Percentiles rank a stretch among this genome's conserved stretches.
Evolutionary conservation across 1,139 yeast species (phyloP).

Genomic region (Suhomyces terraborum): DNA sequence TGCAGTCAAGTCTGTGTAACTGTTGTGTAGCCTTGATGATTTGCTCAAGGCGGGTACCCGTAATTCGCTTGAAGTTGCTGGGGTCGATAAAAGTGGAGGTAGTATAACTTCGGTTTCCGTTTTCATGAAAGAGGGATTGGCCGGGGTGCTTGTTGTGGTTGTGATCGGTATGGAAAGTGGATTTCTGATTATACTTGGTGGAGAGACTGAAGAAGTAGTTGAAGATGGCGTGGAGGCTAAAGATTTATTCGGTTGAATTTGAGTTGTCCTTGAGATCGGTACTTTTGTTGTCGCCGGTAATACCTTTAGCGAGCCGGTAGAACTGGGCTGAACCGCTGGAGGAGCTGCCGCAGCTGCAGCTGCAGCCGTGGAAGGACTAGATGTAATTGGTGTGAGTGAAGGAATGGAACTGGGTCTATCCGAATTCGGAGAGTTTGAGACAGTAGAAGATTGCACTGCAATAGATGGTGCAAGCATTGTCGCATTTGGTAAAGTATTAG

Average conservation of each 20-base stretch:
- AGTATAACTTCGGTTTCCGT: conserved; percentile 9
- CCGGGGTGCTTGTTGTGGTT: not conserved
- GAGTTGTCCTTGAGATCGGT: conserved; percentile 5
- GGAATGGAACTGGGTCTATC: conserved; percentile 12
- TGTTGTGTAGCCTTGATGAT: conserved; percentile 13
- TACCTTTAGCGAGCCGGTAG: conserved; percentile 1
- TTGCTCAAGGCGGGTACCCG: conserved; percentile 12
- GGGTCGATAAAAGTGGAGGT: conserved; percentile 12
- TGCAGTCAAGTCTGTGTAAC: conserved; percentile 12
- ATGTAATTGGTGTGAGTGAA: conserved; percentile 18
- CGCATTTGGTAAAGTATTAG: not conserved
- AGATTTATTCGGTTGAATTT: not conserved
- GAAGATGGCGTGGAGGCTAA: conserved; percentile 8
- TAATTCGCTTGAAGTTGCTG: conserved; percentile 11
- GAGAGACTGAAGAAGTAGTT: conserved; percentile 9
- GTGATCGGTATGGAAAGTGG: conserved; percentile 13
- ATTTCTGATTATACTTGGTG: conserved; percentile 8
- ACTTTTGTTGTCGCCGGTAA: conserved; percentile 6
- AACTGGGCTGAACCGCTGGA: conserved; percentile 3
- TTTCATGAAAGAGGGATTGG: conserved; percentile 10
- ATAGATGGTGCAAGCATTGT: conserved; percentile 11
- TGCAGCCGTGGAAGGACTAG: conserved; percentile 18
- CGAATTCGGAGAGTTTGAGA: conserved; percentile 7
- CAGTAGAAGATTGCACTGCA: conserved; percentile 8
- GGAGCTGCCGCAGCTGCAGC: conserved; percentile 19